phyloP scores from a whole-genome alignment of 768 basidiomycete species.

The Megacollybia marginata region DNA sequence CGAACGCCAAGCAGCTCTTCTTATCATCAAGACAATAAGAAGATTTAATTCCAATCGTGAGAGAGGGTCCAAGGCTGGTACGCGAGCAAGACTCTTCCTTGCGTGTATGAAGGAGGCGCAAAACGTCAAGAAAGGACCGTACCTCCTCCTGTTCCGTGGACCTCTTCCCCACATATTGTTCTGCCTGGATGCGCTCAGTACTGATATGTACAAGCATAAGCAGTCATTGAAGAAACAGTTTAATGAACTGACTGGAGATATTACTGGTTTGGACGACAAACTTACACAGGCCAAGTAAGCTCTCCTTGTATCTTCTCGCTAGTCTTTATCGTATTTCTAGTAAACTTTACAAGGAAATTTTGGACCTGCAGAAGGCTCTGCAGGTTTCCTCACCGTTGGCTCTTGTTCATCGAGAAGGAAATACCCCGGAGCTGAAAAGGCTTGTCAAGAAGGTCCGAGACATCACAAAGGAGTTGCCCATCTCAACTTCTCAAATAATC shows the following conservation, averaged over 20 bases:
- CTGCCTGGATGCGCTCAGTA: slow-evolving; percentile 28
- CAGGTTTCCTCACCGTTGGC: not conserved
- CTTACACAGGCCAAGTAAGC: slow-evolving; percentile 26
- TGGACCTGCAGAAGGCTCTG: not conserved
- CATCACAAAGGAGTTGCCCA: not conserved
- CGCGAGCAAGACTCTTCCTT: slow-evolving; percentile 16
- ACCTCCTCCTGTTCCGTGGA: slow-evolving; percentile 29
- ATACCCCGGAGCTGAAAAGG: not conserved
- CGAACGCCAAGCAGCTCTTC: slow-evolving; percentile 16
- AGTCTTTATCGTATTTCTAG: not conserved
- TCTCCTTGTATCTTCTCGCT: not conserved
- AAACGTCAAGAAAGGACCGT: slow-evolving; percentile 15
- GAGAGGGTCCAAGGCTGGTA: slow-evolving; percentile 6
- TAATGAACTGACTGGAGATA: slow-evolving; percentile 18
- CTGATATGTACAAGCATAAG: slow-evolving; percentile 20
- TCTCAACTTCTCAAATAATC: not conserved
- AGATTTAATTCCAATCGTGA: not conserved
- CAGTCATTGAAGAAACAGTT: slow-evolving; percentile 21
- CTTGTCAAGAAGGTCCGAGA: not conserved
- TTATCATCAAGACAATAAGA: slow-evolving; percentile 10
- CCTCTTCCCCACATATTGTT: slow-evolving; percentile 33
- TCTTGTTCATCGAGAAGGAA: not conserved
- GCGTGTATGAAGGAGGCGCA: slow-evolving; percentile 19
- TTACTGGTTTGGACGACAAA: slow-evolving; percentile 24
- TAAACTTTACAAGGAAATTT: not conserved